Conservation (phyloP, 148 eudicot genomes). For the Vaccinium vitisidaea region DNA sequence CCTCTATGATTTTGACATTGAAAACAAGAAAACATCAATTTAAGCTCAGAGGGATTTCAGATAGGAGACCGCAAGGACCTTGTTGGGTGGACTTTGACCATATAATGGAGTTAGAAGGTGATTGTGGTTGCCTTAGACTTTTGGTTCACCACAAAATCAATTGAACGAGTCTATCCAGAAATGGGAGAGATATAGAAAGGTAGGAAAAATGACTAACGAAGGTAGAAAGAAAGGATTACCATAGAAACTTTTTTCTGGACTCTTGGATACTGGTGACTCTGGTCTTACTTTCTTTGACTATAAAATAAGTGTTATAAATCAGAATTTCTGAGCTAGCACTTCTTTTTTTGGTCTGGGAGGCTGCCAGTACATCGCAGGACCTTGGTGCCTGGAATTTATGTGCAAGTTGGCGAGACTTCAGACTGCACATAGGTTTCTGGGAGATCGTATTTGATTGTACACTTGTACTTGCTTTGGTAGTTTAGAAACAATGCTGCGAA, state of each 20-base stretch:
- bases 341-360: neutral
- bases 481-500: neutral
- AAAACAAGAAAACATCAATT: neutral
- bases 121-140: neutral
- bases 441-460: neutral
- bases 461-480: neutral
- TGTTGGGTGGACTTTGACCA: neutral
- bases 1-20: neutral
- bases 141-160: neutral
- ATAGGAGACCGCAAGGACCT: neutral
- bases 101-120: neutral
- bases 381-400: neutral
- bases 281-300: neutral
- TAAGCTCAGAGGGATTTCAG: neutral
- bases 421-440: neutral
- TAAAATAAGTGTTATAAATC: neutral
- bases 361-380: neutral
- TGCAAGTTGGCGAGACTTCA: neutral
- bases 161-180: neutral
- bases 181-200: neutral
- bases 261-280: neutral
- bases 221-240: neutral
- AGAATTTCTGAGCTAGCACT: neutral
- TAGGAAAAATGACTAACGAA: neutral
- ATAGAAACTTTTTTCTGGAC: neutral